Evolutionary conservation across 148 eudicot genomes (phyloP).

Genomic region (Rhododendron vialii): DNA sequence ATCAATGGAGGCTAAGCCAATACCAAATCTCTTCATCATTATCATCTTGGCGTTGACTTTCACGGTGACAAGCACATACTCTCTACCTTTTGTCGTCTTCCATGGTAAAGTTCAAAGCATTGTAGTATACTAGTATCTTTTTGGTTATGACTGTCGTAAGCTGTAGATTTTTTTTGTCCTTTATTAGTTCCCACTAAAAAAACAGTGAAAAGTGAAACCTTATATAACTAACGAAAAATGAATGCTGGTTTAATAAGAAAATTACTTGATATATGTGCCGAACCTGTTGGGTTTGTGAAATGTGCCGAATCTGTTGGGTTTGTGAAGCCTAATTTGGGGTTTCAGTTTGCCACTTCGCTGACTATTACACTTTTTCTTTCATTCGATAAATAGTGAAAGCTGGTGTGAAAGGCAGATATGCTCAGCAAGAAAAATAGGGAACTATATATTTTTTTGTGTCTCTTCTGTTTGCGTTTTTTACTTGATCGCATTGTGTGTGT

Average conservation of each 20-base stretch:
- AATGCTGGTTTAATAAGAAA: not conserved
- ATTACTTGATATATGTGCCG: not conserved
- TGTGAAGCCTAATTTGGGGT: not conserved
- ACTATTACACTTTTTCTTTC: not conserved
- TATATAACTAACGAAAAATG: not conserved
- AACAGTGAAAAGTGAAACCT: not conserved
- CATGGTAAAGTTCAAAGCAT: constrained; percentile 26
- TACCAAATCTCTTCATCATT: not conserved
- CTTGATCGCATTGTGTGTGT: not conserved
- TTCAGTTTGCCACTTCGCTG: not conserved
- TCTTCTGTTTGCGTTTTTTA: not conserved
- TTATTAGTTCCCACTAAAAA: not conserved
- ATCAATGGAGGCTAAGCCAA: constrained; percentile 4
- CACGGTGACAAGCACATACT: constrained; percentile 11
- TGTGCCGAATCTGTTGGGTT: not conserved
- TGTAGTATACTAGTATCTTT: not conserved
- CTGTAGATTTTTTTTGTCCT: not conserved
- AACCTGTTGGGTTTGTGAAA: not conserved
- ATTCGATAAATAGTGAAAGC: not conserved
- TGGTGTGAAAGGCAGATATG: not conserved
- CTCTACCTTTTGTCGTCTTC: constrained; percentile 44
- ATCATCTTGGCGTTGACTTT: constrained; percentile 14
- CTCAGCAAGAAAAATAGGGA: not conserved
- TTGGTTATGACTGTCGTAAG: not conserved
- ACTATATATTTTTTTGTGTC: not conserved